Evolutionary conservation across 768 basidiomycete genomes (phyloP).

Genomic region (Trametes sanguinea): DNA sequence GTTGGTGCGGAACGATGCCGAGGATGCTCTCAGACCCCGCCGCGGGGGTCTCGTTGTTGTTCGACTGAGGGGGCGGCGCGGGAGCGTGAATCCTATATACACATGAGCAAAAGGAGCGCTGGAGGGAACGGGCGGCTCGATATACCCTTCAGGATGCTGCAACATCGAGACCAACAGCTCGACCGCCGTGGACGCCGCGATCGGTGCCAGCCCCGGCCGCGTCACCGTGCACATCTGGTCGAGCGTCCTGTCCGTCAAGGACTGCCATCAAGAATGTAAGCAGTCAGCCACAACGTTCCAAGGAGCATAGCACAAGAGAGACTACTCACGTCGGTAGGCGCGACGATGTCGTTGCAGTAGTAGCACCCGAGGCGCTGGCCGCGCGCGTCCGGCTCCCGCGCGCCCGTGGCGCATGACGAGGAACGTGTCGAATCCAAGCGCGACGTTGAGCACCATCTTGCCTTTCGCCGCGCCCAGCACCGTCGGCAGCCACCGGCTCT

Average conservation of each 20-base stretch:
- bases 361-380: conserved; percentile 79
- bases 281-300: neutral
- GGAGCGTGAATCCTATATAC: conserved; percentile 58
- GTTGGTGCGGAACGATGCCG: conserved; percentile 90
- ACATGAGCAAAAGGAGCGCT: no score
- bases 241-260: conserved; percentile 84
- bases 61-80: conserved; percentile 55
- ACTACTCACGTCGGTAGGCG: conserved; percentile 69
- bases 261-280: conserved; percentile 37
- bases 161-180: conserved; percentile 87
- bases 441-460: conserved; percentile 95
- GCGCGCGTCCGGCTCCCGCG: conserved; percentile 45
- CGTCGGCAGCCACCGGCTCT: conserved; percentile 95
- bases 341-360: conserved; percentile 98
- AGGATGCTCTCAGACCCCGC: conserved; percentile 55
- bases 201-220: conserved; percentile 88
- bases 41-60: conserved; percentile 27
- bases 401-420: conserved; percentile 97
- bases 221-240: conserved; percentile 99
- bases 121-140: no score
- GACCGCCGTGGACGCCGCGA: conserved; percentile 89
- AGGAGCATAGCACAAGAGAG: neutral
- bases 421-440: conserved; percentile 93
- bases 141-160: conserved; percentile 86
- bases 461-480: conserved; percentile 81